These are phyloP conservation scores for Pichia sp. DNA, from an alignment of 1,139 yeast genomes.

Conservation along the genomic window DNA sequence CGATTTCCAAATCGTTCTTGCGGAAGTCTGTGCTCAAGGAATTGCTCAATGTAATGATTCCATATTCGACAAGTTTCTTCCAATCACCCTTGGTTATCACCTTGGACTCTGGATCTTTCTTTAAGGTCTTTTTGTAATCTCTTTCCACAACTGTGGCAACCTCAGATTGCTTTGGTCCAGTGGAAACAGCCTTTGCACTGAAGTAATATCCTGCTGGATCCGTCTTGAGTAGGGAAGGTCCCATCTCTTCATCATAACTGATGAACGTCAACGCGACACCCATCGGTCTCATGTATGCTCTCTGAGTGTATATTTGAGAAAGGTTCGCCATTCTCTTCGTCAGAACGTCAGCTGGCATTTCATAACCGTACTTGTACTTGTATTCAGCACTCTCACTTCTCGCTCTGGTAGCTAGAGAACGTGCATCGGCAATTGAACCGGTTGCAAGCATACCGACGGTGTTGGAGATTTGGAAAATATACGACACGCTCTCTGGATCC, in stretches of 20 bases:
- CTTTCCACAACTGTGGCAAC: constrained; percentile 87
- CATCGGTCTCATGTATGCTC: constrained; percentile 98
- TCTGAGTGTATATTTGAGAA: constrained; percentile 91
- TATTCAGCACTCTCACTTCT: constrained; percentile 93
- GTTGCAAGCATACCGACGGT: constrained; percentile 88
- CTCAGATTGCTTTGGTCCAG: constrained; percentile 98
- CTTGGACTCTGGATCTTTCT: constrained; percentile 14
- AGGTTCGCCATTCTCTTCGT: constrained; percentile 94
- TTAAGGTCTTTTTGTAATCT: constrained; percentile 65
- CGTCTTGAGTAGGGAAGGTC: constrained; percentile 87
- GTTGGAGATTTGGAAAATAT: constrained; percentile 75
- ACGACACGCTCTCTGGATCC: constrained; percentile 79
- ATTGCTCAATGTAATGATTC: constrained; percentile 76
- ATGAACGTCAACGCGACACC: constrained; percentile 90
- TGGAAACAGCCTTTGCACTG: constrained; percentile 86
- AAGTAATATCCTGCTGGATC: constrained; percentile 97
- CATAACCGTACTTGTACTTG: constrained; percentile 90
- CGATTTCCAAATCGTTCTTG: constrained; percentile 88
- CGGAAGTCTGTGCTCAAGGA: constrained; percentile 90
- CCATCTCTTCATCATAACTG: constrained; percentile 79
- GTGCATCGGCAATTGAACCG: constrained; percentile 95
- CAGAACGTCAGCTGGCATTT: constrained; percentile 91
- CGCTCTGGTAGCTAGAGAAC: constrained; percentile 85
- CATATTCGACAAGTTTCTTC: constrained; percentile 85
- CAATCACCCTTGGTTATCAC: constrained; percentile 68